Percentiles rank a stretch among this genome's conserved stretches.
Evolutionary conservation across 2,329 filamentous ascomycete species (phyloP).

Genomic region (Colletotrichum acutatum): DNA sequence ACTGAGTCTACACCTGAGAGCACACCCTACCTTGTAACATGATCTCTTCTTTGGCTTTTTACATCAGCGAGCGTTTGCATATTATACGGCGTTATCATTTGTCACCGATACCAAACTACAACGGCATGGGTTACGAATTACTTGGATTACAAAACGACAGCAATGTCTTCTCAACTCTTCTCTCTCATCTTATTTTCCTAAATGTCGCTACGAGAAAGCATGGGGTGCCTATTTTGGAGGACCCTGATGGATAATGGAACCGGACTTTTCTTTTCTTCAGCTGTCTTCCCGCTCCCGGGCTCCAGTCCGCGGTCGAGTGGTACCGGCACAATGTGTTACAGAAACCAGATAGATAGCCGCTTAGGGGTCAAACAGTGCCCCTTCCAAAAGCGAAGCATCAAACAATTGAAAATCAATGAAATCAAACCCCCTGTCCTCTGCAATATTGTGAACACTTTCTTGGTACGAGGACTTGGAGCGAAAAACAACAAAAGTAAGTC

Average conservation of each 20-base stretch:
- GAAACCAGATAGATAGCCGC: conserved; percentile 21
- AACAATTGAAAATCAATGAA: conserved; percentile 28
- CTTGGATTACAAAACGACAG: conserved; percentile 28
- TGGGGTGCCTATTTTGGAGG: not conserved
- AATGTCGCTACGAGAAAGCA: conserved; percentile 26
- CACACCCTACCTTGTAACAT: conserved; percentile 16
- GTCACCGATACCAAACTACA: conserved; percentile 39
- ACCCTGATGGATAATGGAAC: conserved; percentile 33
- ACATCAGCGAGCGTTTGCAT: conserved; percentile 39
- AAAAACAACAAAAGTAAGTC: not conserved
- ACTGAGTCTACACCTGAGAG: conserved; percentile 48
- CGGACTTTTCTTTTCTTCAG: conserved; percentile 27
- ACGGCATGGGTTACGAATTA: conserved; percentile 33
- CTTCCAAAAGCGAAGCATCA: not conserved
- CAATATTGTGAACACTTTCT: not conserved
- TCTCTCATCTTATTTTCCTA: conserved; percentile 10
- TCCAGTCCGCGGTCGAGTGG: conserved; percentile 27
- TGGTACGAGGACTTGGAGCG: not conserved
- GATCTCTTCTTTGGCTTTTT: conserved; percentile 29
- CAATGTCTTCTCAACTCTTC: conserved; percentile 31
- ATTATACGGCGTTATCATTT: conserved; percentile 41
- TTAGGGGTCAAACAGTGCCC: conserved; percentile 24
- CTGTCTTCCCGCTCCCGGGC: conserved; percentile 28
- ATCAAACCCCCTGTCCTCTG: conserved; percentile 12
- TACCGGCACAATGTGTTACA: conserved; percentile 34